Evolutionary conservation across 163 green algal species (phyloP).

Genomic region (Scenedesmus sp.): DNA sequence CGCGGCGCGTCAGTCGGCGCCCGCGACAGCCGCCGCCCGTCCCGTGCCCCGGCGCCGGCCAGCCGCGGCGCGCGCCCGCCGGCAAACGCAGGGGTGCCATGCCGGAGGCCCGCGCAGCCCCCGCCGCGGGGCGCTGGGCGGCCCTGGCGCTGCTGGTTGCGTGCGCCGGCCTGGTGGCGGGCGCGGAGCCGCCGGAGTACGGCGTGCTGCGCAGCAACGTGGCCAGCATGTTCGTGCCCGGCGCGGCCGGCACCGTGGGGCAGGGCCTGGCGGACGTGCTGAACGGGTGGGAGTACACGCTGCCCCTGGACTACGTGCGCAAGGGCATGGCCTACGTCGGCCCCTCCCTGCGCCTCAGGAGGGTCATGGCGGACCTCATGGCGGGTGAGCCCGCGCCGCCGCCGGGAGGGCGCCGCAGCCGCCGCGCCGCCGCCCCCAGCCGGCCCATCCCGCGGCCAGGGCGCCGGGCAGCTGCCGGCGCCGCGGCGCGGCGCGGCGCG

Average conservation of each 20-base stretch:
- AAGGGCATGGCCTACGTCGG: slow-evolving; percentile 36
- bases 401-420: not conserved
- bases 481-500: not conserved
- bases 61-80: no score
- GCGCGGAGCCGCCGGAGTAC: slow-evolving; percentile 21
- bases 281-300: slow-evolving; percentile 35
- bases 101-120: no score
- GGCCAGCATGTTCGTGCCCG: not conserved
- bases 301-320: slow-evolving; percentile 43
- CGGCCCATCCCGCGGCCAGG: not conserved
- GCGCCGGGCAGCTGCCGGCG: not conserved
- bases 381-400: slow-evolving; percentile 1
- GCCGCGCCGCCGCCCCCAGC: not conserved
- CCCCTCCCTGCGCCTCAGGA: slow-evolving; percentile 28
- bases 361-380: slow-evolving; percentile 29
- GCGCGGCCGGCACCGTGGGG: slow-evolving; percentile 6
- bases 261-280: slow-evolving; percentile 4
- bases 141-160: not conserved
- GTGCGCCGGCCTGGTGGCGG: not conserved
- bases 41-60: no score
- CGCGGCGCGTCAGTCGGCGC: no score
- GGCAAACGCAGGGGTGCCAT: no score
- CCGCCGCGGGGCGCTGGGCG: no score
- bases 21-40: no score
- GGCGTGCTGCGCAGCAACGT: slow-evolving; percentile 5